These are phyloP conservation scores for Delitschia confertaspora DNA, from an alignment of 495 filamentous ascomycete genomes.

Conservation along the genomic window DNA sequence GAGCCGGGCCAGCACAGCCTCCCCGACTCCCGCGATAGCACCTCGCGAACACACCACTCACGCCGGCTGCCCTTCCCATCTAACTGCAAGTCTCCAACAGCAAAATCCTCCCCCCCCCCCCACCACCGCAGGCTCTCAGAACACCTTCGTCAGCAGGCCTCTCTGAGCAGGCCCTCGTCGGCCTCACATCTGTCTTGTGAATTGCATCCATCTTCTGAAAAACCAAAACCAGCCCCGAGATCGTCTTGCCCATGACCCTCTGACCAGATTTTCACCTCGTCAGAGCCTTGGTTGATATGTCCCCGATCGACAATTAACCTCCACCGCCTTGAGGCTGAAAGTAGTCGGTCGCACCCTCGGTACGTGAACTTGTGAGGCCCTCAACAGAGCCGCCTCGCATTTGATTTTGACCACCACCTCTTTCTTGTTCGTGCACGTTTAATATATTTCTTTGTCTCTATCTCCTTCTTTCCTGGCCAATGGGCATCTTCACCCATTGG, in stretches of 20 bases:
- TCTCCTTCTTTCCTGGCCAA: no score
- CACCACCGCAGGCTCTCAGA: neutral
- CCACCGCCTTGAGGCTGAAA: conserved; percentile 27
- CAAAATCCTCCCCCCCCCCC: neutral
- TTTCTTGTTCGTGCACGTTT: neutral
- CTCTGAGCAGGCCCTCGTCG: conserved; percentile 9
- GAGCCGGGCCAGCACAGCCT: no score
- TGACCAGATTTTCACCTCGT: conserved; percentile 8
- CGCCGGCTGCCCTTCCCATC: no score
- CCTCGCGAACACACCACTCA: no score
- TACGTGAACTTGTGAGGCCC: conserved; percentile 12
- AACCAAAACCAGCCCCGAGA: conserved; percentile 13
- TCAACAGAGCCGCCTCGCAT: conserved; percentile 18
- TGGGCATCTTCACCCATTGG: neutral
- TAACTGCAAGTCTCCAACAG: no score
- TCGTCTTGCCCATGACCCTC: conserved; percentile 26
- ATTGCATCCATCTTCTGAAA: no score
- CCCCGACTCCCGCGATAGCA: no score
- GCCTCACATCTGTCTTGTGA: no score
- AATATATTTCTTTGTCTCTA: neutral
- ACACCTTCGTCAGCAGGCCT: neutral
- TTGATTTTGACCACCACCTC: neutral
- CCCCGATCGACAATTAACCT: conserved; percentile 21
- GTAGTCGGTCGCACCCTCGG: conserved; percentile 17
- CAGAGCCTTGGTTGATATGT: conserved; percentile 19